phyloP scores from a whole-genome alignment of 768 basidiomycete species.

The Kwoniella dejecticola region DNA sequence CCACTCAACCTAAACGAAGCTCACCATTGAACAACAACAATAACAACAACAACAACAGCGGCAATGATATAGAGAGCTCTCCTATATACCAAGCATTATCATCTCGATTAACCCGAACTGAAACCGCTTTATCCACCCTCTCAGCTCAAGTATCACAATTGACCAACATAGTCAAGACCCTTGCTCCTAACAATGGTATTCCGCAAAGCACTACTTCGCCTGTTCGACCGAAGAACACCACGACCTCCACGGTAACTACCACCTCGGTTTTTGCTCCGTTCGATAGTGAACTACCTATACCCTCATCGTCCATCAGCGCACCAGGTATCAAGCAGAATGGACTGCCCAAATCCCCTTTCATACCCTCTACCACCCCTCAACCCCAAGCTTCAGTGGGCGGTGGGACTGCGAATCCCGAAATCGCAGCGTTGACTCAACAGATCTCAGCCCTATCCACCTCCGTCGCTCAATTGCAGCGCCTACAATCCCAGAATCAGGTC shows the following conservation, averaged over 20 bases:
- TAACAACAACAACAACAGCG: neutral
- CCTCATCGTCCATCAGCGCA: neutral
- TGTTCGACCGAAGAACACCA: constrained; percentile 5
- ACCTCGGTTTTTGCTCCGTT: constrained; percentile 15
- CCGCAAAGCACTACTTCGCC: neutral
- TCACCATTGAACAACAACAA: neutral
- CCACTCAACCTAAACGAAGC: neutral
- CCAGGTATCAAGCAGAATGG: neutral
- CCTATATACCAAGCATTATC: constrained; percentile 44
- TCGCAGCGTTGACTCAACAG: constrained; percentile 48
- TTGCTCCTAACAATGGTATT: constrained; percentile 3
- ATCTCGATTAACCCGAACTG: constrained; percentile 35
- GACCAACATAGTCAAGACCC: constrained; percentile 23
- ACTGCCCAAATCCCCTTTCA: constrained; percentile 22
- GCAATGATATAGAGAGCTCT: constrained; percentile 33
- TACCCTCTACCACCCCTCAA: constrained; percentile 12
- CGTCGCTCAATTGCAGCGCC: constrained; percentile 54
- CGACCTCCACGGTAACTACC: too few relatives aligned
- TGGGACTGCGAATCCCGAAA: constrained; percentile 10
- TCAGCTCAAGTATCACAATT: constrained; percentile 42
- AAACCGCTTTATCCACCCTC: constrained; percentile 32
- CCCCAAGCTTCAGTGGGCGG: neutral
- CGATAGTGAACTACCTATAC: constrained; percentile 10
- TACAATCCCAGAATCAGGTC: constrained; percentile 39
- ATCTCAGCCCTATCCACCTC: constrained; percentile 50